Conservation (phyloP, 2,329 filamentous ascomycete species). For the Davidsoniella australis region DNA sequence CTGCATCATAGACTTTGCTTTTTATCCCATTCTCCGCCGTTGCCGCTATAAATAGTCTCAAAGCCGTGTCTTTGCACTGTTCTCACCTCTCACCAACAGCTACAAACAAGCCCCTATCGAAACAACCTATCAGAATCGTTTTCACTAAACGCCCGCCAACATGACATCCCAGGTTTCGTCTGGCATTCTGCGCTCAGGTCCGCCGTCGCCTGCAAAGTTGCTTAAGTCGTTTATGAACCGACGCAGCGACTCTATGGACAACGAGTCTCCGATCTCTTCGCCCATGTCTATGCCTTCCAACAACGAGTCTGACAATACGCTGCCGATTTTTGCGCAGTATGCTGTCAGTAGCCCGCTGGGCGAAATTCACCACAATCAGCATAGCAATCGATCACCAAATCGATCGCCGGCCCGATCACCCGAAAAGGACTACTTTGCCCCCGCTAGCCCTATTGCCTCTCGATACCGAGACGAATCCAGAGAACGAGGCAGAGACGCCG, state of each 20-base stretch:
- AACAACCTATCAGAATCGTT: not conserved
- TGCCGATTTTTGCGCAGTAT: constrained; percentile 11
- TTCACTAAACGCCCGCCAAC: not conserved
- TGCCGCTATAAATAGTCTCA: no score
- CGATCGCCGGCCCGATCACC: constrained; percentile 8
- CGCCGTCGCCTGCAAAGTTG: constrained; percentile 7
- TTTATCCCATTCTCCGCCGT: no score
- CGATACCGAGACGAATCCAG: constrained; percentile 1
- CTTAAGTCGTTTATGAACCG: constrained; percentile 11
- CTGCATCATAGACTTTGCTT: no score
- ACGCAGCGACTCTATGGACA: constrained; percentile 10
- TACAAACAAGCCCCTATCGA: no score
- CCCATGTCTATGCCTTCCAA: constrained; percentile 8
- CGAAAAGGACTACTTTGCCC: constrained; percentile 4
- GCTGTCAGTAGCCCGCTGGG: constrained; percentile 6
- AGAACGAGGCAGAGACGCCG: constrained; percentile 20
- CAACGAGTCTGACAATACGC: constrained; percentile 4
- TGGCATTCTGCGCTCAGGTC: constrained; percentile 8
- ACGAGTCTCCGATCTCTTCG: constrained; percentile 6
- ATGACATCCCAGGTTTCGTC: constrained; percentile 12
- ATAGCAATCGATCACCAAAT: constrained; percentile 4
- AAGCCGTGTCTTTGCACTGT: no score
- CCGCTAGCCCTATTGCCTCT: not conserved
- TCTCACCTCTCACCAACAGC: no score
- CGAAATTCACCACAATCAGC: constrained; percentile 9